Base-by-base conservation (phyloP, 805 yeast species). In the Deakozyma indianensis region DNA sequence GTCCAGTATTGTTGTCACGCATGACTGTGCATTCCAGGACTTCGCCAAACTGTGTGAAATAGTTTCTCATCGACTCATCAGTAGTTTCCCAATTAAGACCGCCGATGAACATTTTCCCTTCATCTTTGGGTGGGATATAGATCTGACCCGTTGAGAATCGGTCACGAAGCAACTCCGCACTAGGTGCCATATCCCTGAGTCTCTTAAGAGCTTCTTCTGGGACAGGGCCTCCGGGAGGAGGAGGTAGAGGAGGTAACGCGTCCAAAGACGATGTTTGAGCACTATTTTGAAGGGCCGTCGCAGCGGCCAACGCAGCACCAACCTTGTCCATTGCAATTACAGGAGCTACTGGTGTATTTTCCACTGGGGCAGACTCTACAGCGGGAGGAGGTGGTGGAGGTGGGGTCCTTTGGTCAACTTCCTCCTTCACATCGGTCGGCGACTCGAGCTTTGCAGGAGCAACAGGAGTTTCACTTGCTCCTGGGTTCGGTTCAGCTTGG, bases 51-150 rank as follows among this genome's bases (percentile, higher is more conserved):
- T 88, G 80, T 42, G 80, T 68, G 61, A 90, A 90, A 61, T 90
- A 90, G 46, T 77, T 80, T 53, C 73, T 78, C 64, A 90, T 67
- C 27, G 82, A 77, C 51, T 87, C 94, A 58, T 90, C 97, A 14
- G 88, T 80, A 15, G 98, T 90, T 59, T 90, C 96, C 97, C 97
- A 90, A 58, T 90, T 92, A 56, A 90, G 76, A 43, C 98, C 98
- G 51, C 98, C 98, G 62, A 86, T 77, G 58, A 87, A 87, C 94
- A 87, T 83, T 60, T 87, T 87, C 45, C 94, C 94, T 51, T 79
- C 79, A 56, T 84, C 95, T 52, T 78, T 75, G 22, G 67, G 66
- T 16, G 67, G 67, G 28, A 51, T 75, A 64, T 51, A 76, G 60
- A 62, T 77, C 74, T 62, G 59, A 20, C 66, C 66, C 14, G 66